Evolutionary conservation across 116 monocot genomes (phyloP).

Genomic region (Trichopus zeylanicus): DNA sequence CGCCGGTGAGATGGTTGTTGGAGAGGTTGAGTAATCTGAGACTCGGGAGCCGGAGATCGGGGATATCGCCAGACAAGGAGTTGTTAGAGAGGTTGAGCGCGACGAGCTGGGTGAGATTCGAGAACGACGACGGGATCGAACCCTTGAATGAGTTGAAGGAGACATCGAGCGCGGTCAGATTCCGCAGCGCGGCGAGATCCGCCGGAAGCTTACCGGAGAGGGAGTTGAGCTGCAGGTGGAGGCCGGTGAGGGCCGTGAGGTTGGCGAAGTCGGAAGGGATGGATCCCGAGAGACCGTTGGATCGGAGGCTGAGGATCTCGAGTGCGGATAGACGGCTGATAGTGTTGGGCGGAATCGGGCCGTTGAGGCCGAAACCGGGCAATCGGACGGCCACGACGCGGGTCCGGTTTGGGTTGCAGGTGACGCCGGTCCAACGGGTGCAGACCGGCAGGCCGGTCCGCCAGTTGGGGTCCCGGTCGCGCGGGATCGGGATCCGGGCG

Average conservation of each 20-base stretch:
- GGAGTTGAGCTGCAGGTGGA: slow-evolving; percentile 41
- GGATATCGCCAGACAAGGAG: slow-evolving; percentile 54
- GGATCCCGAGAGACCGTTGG: slow-evolving; percentile 28
- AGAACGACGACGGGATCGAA: slow-evolving; percentile 51
- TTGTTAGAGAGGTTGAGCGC: slow-evolving; percentile 69
- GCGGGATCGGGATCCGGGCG: neutral
- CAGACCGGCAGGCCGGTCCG: slow-evolving; percentile 10
- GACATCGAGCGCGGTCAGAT: slow-evolving; percentile 34
- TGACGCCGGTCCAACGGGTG: slow-evolving; percentile 30
- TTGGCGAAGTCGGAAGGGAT: slow-evolving; percentile 33
- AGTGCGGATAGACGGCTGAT: slow-evolving; percentile 37
- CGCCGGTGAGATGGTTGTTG: slow-evolving; percentile 49
- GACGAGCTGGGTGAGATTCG: slow-evolving; percentile 35
- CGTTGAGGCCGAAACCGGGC: slow-evolving; percentile 34
- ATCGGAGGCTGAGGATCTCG: slow-evolving; percentile 33
- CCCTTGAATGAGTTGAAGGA: slow-evolving; percentile 62
- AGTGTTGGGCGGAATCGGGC: slow-evolving; percentile 32
- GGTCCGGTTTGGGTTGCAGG: slow-evolving; percentile 18
- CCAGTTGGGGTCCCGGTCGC: slow-evolving; percentile 22
- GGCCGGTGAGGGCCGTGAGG: slow-evolving; percentile 21
- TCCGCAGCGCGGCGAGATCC: slow-evolving; percentile 15
- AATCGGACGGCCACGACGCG: slow-evolving; percentile 33
- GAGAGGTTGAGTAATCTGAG: slow-evolving; percentile 53
- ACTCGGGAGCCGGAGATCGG: slow-evolving; percentile 45
- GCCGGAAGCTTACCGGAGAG: slow-evolving; percentile 28